Base-by-base conservation (phyloP, 2,329 filamentous ascomycete species). In the Alternaria incomplexa region DNA sequence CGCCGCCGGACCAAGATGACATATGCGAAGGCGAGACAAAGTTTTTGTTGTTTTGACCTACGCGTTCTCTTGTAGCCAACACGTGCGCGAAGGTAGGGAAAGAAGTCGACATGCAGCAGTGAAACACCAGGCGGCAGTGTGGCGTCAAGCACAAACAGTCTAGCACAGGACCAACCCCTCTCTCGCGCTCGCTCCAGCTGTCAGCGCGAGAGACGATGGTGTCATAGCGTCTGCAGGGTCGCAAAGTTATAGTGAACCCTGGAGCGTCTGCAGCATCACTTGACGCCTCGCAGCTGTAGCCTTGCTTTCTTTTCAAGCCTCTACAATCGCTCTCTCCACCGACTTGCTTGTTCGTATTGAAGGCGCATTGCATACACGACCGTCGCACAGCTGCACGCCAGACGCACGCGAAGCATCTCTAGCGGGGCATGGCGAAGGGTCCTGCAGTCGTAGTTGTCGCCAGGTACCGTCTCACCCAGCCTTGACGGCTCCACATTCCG, bases 371-470 rank as follows among this genome's bases (percentile, higher is more conserved):
- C 56, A 57, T 46, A 67, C 61, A 62, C 63, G 44, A 61, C 58
- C 36, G 58, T 59, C 62, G 48, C 50, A 62, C 58, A 52, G 54
- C 65, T 62, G 62, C 61, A 61, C 64, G 48, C 57, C 58, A 60
- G 60, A 62, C 64, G 64, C 62, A 62, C 64, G 64, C 62, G 55
- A 68, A 45, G 52, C 63, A 54, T 58, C 54, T 55, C 56, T 65
- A 66, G 64, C 62, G 64, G 63, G 66, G 64, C 65, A 83, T 83
- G 82, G 72, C 78, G 56, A 82, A 81, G 65, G 79, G 81, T 58
- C 84, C 84, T 53, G 81, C 81, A 32, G 81, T 85, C 26, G 81
- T 85, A 58, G 82, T 85, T 61, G 80, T 85, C 69, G 83, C 82
- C n/a, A 81, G 83, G 83, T 83, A 75, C 62, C 44, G 77, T 65